Conservation (phyloP, 495 filamentous ascomycete species). For the Penicillium manginii region DNA sequence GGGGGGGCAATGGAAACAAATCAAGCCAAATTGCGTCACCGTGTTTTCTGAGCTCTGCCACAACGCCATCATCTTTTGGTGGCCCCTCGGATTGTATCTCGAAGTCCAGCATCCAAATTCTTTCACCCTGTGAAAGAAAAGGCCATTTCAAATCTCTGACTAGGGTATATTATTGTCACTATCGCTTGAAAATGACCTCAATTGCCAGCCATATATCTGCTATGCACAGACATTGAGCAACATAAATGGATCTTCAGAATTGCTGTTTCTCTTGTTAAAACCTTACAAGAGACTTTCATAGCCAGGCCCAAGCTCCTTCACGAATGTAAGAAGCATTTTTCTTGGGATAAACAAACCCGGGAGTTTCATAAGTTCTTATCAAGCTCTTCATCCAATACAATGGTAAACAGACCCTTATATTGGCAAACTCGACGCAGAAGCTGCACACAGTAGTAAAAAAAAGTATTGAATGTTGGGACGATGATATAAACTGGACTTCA, state of each 20-base stretch:
- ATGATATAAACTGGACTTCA: background rate
- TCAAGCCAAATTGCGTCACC: no score
- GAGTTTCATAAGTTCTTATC: background rate
- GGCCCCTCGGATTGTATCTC: no score
- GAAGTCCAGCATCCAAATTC: no score
- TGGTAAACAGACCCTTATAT: background rate
- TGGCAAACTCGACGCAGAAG: background rate
- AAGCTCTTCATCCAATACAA: background rate
- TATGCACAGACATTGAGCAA: background rate
- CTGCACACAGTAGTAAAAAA: background rate
- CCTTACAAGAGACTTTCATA: background rate
- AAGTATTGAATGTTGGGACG: background rate
- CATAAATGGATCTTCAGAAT: background rate
- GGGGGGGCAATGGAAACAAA: no score
- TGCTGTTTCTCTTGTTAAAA: background rate
- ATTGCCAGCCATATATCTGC: background rate
- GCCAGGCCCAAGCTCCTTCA: background rate
- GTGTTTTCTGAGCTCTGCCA: no score
- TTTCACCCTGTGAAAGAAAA: no score
- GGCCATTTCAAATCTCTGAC: constrained; percentile 8
- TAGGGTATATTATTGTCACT: background rate
- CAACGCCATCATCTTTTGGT: no score
- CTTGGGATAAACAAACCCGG: background rate
- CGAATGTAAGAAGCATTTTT: background rate
- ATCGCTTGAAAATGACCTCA: background rate